Conservation (phyloP, 1,284 basidiomycete genomes). For the Hymenochaete sp. region DNA sequence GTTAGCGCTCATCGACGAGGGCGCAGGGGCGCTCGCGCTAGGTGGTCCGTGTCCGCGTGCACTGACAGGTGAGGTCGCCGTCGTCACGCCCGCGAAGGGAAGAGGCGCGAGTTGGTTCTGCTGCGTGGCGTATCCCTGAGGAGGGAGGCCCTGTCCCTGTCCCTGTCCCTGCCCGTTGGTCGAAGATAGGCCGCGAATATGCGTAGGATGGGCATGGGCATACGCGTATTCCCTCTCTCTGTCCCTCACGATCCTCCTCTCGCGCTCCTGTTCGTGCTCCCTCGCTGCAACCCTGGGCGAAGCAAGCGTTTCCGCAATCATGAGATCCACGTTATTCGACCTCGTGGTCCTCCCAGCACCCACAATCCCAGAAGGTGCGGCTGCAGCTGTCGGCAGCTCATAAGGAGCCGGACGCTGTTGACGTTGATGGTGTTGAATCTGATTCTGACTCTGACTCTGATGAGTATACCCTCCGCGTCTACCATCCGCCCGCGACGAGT, state of each 20-base stretch:
- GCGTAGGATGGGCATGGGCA: no score
- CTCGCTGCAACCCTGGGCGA: constrained; percentile 7
- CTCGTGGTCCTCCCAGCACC: background rate
- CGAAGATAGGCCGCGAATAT: background rate
- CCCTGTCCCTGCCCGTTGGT: background rate
- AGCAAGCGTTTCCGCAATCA: constrained; percentile 27
- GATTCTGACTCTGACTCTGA: background rate
- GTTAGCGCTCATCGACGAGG: background rate
- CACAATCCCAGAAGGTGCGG: constrained; percentile 3
- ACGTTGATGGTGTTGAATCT: background rate
- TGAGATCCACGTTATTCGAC: constrained; percentile 20
- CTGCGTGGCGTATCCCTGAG: constrained; percentile 1
- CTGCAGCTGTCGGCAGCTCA: background rate
- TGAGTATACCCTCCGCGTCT: no score
- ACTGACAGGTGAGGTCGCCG: background rate
- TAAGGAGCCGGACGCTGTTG: background rate
- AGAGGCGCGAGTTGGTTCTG: constrained; percentile 11
- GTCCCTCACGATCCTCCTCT: constrained; percentile 2
- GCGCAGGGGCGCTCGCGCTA: background rate
- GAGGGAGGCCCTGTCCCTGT: background rate
- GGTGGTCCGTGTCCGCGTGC: background rate
- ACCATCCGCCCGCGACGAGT: no score
- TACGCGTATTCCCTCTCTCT: background rate
- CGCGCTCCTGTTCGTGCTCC: constrained; percentile 7
- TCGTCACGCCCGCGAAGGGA: constrained; percentile 8